phyloP scores from a whole-genome alignment of 1,284 basidiomycete genomes.

The Rhodotorula sp. region DNA sequence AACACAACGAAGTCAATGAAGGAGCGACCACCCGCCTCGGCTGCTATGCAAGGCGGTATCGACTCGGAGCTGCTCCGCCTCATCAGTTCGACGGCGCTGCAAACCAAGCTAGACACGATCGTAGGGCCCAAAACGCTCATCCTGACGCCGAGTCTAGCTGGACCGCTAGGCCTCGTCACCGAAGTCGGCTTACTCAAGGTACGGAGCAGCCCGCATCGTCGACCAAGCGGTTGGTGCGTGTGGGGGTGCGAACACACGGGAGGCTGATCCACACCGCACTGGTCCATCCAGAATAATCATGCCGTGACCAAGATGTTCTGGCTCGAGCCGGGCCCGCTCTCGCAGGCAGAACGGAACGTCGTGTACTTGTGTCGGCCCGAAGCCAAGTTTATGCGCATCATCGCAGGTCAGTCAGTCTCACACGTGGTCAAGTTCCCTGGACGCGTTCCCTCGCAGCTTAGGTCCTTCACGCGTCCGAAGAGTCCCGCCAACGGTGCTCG shows the following conservation, averaged over 20 bases:
- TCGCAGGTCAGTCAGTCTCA: constrained; percentile 64
- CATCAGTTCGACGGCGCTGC: constrained; percentile 32
- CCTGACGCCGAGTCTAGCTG: constrained; percentile 80
- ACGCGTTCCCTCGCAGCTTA: neutral
- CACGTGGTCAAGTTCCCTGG: neutral
- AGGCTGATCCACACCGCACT: neutral
- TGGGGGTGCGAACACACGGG: neutral
- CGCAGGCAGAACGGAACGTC: constrained; percentile 76
- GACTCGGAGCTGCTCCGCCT: constrained; percentile 33
- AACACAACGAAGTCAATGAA: neutral
- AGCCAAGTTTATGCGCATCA: constrained; percentile 79
- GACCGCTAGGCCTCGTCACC: constrained; percentile 86
- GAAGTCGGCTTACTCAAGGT: constrained; percentile 91
- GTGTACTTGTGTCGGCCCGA: constrained; percentile 90
- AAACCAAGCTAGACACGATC: constrained; percentile 57
- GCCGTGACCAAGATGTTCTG: constrained; percentile 99
- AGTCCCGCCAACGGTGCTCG: neutral
- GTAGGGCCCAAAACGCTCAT: constrained; percentile 94
- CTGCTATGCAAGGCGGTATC: neutral
- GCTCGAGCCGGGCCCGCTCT: constrained; percentile 82
- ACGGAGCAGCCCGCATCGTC: constrained; percentile 24
- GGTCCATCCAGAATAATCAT: constrained; percentile 67
- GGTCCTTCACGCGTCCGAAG: neutral
- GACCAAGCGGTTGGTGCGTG: neutral
- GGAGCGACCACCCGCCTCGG: neutral